phyloP scores from a whole-genome alignment of 208 protist genomes.

The Porcisia hertigi region DNA sequence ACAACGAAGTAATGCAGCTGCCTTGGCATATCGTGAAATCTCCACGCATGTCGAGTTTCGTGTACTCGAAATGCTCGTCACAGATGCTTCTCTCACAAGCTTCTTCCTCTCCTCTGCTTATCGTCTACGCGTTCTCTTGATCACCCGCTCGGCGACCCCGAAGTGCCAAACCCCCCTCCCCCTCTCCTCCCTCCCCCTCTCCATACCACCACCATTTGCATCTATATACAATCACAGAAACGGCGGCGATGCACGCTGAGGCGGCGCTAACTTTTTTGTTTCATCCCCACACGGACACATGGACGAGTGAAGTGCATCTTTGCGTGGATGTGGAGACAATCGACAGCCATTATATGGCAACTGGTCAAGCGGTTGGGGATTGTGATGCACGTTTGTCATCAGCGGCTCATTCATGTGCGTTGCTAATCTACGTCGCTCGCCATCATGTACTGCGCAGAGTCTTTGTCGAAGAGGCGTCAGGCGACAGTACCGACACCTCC shows the following conservation, averaged over 20 bases:
- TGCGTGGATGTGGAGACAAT: conserved; percentile 2
- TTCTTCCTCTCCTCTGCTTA: neutral
- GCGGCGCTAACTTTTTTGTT: conserved; percentile 11
- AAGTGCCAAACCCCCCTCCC: neutral
- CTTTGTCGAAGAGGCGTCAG: neutral
- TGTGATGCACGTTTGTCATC: neutral
- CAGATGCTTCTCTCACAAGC: too few species aligned
- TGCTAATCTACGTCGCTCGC: conserved; percentile 17
- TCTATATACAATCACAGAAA: too few species aligned
- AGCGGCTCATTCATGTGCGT: neutral
- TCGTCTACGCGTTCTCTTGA: neutral
- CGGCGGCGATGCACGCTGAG: conserved; percentile 17
- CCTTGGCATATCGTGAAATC: too few species aligned
- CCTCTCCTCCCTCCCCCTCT: too few species aligned
- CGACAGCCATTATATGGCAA: neutral
- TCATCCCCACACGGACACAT: conserved; percentile 1
- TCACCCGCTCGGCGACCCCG: neutral
- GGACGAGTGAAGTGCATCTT: conserved; percentile 12
- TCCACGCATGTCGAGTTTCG: too few species aligned
- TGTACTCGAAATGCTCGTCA: too few species aligned
- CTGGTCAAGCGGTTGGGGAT: neutral
- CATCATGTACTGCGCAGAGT: conserved; percentile 17
- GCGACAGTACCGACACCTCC: neutral
- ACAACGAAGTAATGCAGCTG: too few species aligned
- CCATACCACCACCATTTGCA: neutral